These are phyloP conservation scores for Holtermannia corniformis DNA, from an alignment of 768 basidiomycete species.

Conservation along the genomic window DNA sequence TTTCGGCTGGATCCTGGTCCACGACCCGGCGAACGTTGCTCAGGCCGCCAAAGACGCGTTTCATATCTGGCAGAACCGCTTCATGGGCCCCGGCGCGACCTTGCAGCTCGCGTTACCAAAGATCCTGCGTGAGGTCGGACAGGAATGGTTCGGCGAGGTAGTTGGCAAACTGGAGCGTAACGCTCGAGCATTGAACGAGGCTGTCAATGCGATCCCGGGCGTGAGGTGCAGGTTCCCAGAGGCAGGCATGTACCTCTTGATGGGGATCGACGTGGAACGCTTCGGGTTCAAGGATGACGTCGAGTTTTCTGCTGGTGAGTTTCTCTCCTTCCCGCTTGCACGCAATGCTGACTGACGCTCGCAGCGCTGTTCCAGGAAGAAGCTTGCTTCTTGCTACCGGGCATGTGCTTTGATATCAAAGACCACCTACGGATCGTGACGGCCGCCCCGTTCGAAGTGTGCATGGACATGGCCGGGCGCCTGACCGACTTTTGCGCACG, in stretches of 20 bases:
- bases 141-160: constrained; percentile 31
- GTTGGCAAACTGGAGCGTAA: constrained; percentile 26
- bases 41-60: constrained; percentile 28
- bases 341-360: too few relatives aligned
- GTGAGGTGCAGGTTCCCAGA: constrained; percentile 19
- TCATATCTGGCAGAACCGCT: constrained; percentile 34
- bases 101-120: constrained; percentile 32
- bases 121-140: constrained; percentile 22
- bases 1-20: constrained; percentile 39
- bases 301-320: constrained; percentile 35
- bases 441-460: constrained; percentile 26
- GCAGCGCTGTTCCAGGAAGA: constrained; percentile 33
- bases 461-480: constrained; percentile 31
- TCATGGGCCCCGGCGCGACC: constrained; percentile 39
- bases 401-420: constrained; percentile 29
- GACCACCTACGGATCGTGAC: constrained; percentile 36
- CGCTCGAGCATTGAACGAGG: constrained; percentile 22
- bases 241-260: constrained; percentile 36
- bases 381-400: constrained; percentile 36
- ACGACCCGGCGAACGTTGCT: constrained; percentile 39
- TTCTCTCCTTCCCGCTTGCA: too few relatives aligned
- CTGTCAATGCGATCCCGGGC: constrained; percentile 23
- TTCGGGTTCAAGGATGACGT: constrained; percentile 33
- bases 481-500: constrained; percentile 26
- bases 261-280: constrained; percentile 19